Evolutionary conservation across 768 basidiomycete genomes (phyloP), one percentile per base, ranked within the genome.

Genomic region (Multifurca ochricompacta): DNA sequence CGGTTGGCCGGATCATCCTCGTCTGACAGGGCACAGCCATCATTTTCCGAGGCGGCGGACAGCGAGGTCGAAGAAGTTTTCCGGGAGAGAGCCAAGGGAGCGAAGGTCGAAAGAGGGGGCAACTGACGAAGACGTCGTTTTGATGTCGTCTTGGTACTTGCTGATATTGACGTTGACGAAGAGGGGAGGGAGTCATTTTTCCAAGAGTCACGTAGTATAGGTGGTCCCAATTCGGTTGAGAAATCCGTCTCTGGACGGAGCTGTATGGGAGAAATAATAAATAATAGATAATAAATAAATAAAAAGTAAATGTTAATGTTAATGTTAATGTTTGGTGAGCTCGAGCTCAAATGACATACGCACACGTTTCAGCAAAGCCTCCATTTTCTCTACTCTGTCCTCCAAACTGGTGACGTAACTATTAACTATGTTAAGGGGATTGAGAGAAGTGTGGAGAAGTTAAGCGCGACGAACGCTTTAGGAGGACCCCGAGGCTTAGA

Each of bases 121-220:
- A 23, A 50, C 6, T 45, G 57, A 16, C 44, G 43, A 36, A 47
- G 42, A 30, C 50, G n/a, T 7, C 31, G 28, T 18, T 51, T 11
- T 10, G 58, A 16, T 13, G 18, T 14, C 28, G 39, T 59, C n/a
- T 51, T 47, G 11, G 48, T 50, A 40, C 4, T 25, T 43, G 45
- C 3, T n/a, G 54, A 30, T 31, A 46, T 9, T n/a, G 59, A 27
- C 10, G 28, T 9, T n/a, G 59, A 27, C 10, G 28, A 2, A 19
- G 56, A 41, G 13, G 3, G 2, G 25, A 7, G 23, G 25, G 71
- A 69, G 25, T 60, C 59, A 28, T 64, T 53, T 61, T 67, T 85
- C 85, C 85, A 87, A 4, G 83, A 84, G 59, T 75, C 83, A 34
- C 83, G 78, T 42, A 78, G 32, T 8, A 87, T 68, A 1, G 77